Conservation (phyloP, 495 filamentous ascomycete species). For the Hypoxylon rickii region DNA sequence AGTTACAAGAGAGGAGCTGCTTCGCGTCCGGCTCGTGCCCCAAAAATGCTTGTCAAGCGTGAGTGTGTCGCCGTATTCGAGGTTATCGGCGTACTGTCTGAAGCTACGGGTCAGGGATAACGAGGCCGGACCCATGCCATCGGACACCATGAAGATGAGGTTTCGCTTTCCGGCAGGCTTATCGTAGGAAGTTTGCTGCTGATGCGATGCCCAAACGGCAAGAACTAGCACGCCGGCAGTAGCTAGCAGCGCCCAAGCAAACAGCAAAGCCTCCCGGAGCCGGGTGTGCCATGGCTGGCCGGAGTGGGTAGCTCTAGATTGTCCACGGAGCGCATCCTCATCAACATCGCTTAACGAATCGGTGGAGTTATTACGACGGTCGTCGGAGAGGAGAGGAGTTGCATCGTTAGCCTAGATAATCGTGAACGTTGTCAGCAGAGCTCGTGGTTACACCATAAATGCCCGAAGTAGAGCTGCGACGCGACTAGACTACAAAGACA, state of each 20-base stretch:
- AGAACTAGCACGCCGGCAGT: constrained; percentile 77
- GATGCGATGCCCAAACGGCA: constrained; percentile 73
- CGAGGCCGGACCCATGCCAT: constrained; percentile 96
- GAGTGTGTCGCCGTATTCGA: constrained; percentile 72
- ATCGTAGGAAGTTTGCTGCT: constrained; percentile 46
- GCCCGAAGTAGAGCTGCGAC: too few relatives aligned
- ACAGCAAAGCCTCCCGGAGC: constrained; percentile 66
- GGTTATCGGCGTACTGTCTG: constrained; percentile 67
- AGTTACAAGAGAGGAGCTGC: constrained; percentile 79
- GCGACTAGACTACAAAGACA: too few relatives aligned
- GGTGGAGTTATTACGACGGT: constrained; percentile 20
- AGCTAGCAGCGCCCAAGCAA: constrained; percentile 87
- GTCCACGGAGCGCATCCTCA: constrained; percentile 32
- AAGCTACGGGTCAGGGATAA: constrained; percentile 83
- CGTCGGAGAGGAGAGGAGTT: constrained; percentile 35
- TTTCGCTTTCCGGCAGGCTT: constrained; percentile 77
- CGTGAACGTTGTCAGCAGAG: constrained; percentile 11
- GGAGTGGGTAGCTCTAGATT: constrained; percentile 22
- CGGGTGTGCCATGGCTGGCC: constrained; percentile 33
- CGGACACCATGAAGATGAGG: constrained; percentile 97
- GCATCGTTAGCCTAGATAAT: constrained; percentile 26
- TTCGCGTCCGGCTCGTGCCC: constrained; percentile 85
- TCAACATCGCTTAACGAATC: constrained; percentile 15
- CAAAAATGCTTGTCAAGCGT: constrained; percentile 84
- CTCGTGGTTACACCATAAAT: neutral